Conservation (phyloP, 176 grass and related monocot genomes). For the Poa pratensis region DNA sequence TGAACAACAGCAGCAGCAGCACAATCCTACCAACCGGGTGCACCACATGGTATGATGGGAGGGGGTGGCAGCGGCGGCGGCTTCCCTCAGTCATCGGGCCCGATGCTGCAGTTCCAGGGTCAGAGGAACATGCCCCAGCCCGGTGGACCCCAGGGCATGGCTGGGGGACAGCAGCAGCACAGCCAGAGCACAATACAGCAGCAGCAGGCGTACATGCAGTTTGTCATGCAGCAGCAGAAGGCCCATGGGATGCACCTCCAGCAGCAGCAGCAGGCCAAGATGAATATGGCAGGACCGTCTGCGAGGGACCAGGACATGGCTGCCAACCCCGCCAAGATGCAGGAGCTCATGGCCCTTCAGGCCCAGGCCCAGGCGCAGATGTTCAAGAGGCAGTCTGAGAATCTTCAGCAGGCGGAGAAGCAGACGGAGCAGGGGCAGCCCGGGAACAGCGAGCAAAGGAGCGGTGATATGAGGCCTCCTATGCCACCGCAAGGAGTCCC, state of each 20-base stretch:
- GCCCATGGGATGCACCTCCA: constrained; percentile 63
- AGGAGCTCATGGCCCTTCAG: constrained; percentile 81
- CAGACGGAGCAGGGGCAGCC: constrained; percentile 53
- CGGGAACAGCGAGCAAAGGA: constrained; percentile 56
- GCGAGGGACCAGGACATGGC: constrained; percentile 62
- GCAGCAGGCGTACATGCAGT: constrained; percentile 81
- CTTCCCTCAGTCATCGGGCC: constrained; percentile 55
- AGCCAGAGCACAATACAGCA: constrained; percentile 65
- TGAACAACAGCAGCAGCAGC: constrained; percentile 61
- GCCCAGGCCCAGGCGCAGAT: constrained; percentile 49
- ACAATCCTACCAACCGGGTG: constrained; percentile 52
- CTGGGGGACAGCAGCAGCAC: constrained; percentile 50
- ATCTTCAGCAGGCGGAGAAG: constrained; percentile 60
- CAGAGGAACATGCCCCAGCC: constrained; percentile 51
- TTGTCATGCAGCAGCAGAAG: constrained; percentile 72
- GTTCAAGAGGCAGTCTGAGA: constrained; percentile 55
- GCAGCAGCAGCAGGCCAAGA: constrained; percentile 69
- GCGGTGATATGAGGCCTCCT: constrained; percentile 71
- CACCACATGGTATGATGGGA: constrained; percentile 56
- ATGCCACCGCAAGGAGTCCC: constrained; percentile 47
- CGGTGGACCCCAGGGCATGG: constrained; percentile 45
- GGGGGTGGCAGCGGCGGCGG: constrained; percentile 26
- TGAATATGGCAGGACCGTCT: constrained; percentile 55
- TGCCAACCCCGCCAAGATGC: constrained; percentile 68
- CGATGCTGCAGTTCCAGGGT: constrained; percentile 44